Conservation (phyloP, 2,329 filamentous ascomycete genomes). For the Saccharata proteae region DNA sequence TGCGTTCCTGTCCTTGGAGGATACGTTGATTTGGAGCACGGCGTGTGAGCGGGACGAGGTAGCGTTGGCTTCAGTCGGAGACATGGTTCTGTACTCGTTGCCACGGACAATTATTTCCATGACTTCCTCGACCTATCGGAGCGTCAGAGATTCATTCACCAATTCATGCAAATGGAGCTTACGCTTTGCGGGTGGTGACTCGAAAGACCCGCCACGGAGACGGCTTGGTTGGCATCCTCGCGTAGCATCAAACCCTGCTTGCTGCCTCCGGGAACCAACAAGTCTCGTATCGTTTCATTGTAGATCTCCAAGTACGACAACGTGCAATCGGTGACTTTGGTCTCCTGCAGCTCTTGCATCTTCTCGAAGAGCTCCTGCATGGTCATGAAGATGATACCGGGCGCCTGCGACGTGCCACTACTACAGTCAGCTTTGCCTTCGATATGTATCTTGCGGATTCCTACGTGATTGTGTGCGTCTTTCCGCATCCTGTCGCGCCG, state of each 20-base stretch:
- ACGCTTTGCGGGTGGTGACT: slow-evolving; percentile 87
- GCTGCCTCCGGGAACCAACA: slow-evolving; percentile 73
- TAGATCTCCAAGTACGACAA: slow-evolving; percentile 97
- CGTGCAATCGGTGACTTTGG: slow-evolving; percentile 81
- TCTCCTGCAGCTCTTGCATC: slow-evolving; percentile 72
- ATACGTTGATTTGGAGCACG: slow-evolving; percentile 92
- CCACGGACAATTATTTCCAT: slow-evolving; percentile 99
- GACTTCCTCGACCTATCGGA: slow-evolving; percentile 55
- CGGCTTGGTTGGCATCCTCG: slow-evolving; percentile 86
- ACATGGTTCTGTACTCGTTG: slow-evolving; percentile 90
- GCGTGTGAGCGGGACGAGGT: slow-evolving; percentile 96
- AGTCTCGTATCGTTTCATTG: slow-evolving; percentile 94
- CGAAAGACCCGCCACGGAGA: slow-evolving; percentile 80
- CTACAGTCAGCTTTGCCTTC: slow-evolving; percentile 42
- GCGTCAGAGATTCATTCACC: slow-evolving; percentile 13
- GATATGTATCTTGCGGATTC: slow-evolving; percentile 77
- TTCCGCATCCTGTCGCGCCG: slow-evolving; percentile 93
- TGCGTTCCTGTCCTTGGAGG: slow-evolving; percentile 87
- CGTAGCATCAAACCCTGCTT: slow-evolving; percentile 81
- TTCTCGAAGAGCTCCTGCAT: slow-evolving; percentile 99
- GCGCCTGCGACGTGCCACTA: slow-evolving; percentile 72
- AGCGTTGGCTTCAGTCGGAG: slow-evolving; percentile 91
- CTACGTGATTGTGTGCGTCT: slow-evolving; percentile 81
- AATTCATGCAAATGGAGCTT: slow-evolving; percentile 9
- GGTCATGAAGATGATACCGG: slow-evolving; percentile 95